phyloP scores from a whole-genome alignment of 2,329 filamentous ascomycete genomes.

The Colletotrichum orbiculare region DNA sequence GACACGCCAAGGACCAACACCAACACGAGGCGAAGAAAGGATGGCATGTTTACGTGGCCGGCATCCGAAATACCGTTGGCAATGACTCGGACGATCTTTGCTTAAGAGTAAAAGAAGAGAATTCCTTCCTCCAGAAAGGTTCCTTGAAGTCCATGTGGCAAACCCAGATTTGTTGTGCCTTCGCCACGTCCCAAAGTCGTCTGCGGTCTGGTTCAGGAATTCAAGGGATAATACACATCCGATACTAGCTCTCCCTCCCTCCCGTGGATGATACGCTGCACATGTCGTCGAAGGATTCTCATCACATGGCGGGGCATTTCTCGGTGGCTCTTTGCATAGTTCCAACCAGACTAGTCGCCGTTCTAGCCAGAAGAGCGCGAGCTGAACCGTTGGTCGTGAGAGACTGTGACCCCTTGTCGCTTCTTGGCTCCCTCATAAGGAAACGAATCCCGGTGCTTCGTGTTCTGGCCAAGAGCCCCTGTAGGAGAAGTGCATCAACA shows the following conservation, averaged over 20 bases:
- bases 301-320: neutral
- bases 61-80: slow-evolving; percentile 1
- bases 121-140: neutral
- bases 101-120: slow-evolving; percentile 2
- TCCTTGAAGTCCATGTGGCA: slow-evolving; percentile 25
- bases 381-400: slow-evolving; percentile 5
- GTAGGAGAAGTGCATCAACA: slow-evolving; percentile 8
- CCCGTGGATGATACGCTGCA: slow-evolving; percentile 24
- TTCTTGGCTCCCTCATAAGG: slow-evolving; percentile 29
- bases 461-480: slow-evolving; percentile 30
- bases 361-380: neutral
- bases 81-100: slow-evolving; percentile 20
- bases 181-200: slow-evolving; percentile 8
- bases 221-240: neutral
- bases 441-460: slow-evolving; percentile 13
- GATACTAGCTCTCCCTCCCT: slow-evolving; percentile 16
- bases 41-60: slow-evolving; percentile 13
- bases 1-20: slow-evolving; percentile 19
- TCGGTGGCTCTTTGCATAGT: neutral
- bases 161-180: neutral
- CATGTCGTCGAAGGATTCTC: slow-evolving; percentile 2
- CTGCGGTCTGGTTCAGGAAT: slow-evolving; percentile 3
- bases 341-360: neutral
- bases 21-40: slow-evolving; percentile 17
- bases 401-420: neutral